phyloP scores from a whole-genome alignment of 2,329 filamentous ascomycete genomes.

The Tolypocladium pustulatum region DNA sequence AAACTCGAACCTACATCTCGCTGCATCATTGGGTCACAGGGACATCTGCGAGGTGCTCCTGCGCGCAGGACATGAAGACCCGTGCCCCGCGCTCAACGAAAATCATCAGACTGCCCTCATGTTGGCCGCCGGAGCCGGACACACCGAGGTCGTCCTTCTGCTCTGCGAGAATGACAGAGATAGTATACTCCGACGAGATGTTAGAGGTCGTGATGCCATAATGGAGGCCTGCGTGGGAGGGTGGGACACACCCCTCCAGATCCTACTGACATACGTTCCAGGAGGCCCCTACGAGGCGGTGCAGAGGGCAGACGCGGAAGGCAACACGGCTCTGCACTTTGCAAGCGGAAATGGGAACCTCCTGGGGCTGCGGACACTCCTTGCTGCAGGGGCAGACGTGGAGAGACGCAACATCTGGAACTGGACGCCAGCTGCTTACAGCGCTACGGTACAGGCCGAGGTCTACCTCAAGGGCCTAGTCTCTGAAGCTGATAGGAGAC shows the following conservation, averaged over 20 bases:
- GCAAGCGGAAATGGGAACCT: conserved; percentile 74
- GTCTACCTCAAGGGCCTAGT: conserved; percentile 74
- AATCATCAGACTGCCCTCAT: conserved; percentile 73
- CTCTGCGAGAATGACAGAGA: conserved; percentile 54
- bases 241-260: conserved; percentile 54
- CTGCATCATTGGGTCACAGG: conserved; percentile 60
- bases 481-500: conserved; percentile 55
- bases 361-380: conserved; percentile 63
- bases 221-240: conserved; percentile 53
- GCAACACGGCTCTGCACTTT: conserved; percentile 84
- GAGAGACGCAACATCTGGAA: conserved; percentile 62
- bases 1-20: conserved; percentile 77
- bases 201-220: conserved; percentile 59
- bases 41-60: conserved; percentile 62
- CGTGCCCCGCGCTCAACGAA: conserved; percentile 66
- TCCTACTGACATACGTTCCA: conserved; percentile 51
- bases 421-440: conserved; percentile 79
- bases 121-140: conserved; percentile 59
- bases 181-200: conserved; percentile 55
- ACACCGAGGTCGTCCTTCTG: conserved; percentile 63
- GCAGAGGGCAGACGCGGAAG: conserved; percentile 51
- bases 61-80: conserved; percentile 63
- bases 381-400: conserved; percentile 69
- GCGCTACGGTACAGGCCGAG: conserved; percentile 71
- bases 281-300: conserved; percentile 43